phyloP scores from a whole-genome alignment of 768 basidiomycete species.

The Boletales sp. region DNA sequence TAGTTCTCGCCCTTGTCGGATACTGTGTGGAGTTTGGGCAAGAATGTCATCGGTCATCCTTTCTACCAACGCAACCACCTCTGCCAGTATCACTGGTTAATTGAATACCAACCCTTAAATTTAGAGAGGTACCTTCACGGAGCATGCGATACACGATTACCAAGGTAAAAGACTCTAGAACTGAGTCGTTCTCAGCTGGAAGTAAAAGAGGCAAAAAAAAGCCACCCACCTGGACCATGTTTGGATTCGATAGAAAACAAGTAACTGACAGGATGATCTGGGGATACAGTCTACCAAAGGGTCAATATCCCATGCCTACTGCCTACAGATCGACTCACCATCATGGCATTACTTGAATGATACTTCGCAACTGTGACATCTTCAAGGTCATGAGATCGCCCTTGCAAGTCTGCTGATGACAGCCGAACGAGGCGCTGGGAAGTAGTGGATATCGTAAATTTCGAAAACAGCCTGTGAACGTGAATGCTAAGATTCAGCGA shows the following conservation, averaged over 20 bases:
- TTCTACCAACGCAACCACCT: conserved; percentile 64
- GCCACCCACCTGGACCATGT: conserved; percentile 51
- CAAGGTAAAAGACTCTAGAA: conserved; percentile 58
- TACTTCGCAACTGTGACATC: conserved; percentile 53
- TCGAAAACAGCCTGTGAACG: conserved; percentile 71
- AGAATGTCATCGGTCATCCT: conserved; percentile 43
- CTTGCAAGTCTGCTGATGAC: conserved; percentile 51
- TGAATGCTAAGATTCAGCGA: not conserved
- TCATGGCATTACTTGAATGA: conserved; percentile 42
- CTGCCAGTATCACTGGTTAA: conserved; percentile 34
- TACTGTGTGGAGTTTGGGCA: conserved; percentile 30
- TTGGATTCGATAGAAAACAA: conserved; percentile 74
- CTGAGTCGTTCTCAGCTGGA: conserved; percentile 34
- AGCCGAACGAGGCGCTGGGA: conserved; percentile 79
- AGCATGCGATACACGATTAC: conserved; percentile 75
- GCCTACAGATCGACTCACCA: conserved; percentile 37
- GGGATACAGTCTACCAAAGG: conserved; percentile 65
- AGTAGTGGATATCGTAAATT: conserved; percentile 85
- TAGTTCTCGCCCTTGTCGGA: conserved; percentile 40
- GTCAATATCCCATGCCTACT: not conserved
- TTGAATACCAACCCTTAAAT: not conserved
- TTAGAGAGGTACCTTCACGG: conserved; percentile 60
- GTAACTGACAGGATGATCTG: conserved; percentile 70
- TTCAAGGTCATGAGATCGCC: conserved; percentile 40
- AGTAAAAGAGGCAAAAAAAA: conserved; percentile 2